These are phyloP conservation scores for Russula griseocarnosa DNA, from an alignment of 768 basidiomycete species.

Conservation along the genomic window DNA sequence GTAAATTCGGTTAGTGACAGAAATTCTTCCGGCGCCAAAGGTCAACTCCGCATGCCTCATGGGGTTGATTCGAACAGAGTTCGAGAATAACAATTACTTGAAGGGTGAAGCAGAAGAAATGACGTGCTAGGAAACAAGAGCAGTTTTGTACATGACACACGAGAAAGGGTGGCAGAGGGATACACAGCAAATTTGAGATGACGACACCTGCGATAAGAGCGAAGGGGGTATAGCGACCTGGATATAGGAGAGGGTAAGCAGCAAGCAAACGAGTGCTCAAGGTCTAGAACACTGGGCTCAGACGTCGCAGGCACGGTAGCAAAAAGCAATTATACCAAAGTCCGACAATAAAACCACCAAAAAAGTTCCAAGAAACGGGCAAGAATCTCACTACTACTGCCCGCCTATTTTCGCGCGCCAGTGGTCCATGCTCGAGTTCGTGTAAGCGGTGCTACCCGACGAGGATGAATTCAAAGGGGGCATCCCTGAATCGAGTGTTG, in stretches of 20 bases:
- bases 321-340: constrained; percentile 20
- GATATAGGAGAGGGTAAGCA: constrained; percentile 1
- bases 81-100: constrained; percentile 24
- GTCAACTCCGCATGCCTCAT: constrained; percentile 11
- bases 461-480: constrained; percentile 6
- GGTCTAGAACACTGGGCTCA: constrained; percentile 12
- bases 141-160: constrained; percentile 24
- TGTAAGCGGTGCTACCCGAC: constrained; percentile 10
- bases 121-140: constrained; percentile 18
- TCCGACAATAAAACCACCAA: constrained; percentile 8
- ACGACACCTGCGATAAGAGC: constrained; percentile 18
- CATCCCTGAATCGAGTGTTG: constrained; percentile 18
- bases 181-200: constrained; percentile 19
- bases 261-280: constrained; percentile 7
- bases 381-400: constrained; percentile 5
- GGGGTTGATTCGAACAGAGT: constrained; percentile 10
- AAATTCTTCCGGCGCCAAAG: constrained; percentile 9
- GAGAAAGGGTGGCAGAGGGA: constrained; percentile 12
- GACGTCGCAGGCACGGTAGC: constrained; percentile 14
- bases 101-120: constrained; percentile 14
- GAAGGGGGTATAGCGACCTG: constrained; percentile 14
- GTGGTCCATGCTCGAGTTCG: constrained; percentile 17
- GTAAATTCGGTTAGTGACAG: constrained; percentile 14
- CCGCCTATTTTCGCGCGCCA: constrained; percentile 26
- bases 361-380: neutral